Base-by-base conservation (phyloP, 139 green algal species). In the Chlorella sp. region DNA sequence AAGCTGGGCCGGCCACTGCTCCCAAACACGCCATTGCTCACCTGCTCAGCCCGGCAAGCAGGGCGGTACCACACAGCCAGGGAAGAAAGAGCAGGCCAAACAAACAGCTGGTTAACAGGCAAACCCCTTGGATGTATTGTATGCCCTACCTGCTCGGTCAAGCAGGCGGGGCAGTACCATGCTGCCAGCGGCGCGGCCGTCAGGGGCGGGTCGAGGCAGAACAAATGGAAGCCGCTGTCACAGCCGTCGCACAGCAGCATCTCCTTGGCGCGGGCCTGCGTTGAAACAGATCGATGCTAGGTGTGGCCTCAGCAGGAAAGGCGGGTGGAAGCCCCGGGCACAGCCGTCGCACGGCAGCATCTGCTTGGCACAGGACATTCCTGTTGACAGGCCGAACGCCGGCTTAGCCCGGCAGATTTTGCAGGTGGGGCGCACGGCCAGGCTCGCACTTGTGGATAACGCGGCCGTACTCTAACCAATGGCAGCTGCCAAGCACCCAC, bases 201-300 rank as follows among this genome's bases (percentile, higher is more conserved):
- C 44, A 94, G 79, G 8, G 90, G 84, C 40, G 87, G 89, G 30
- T 68, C 76, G 38, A 93, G 80, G 90, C 90, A 93, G 76, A 43
- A 76, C 76, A 93, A 83, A 84, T 93, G 90, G 48, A 73, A 93
- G 24, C 90, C 90, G 3, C 36, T 56, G 73, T 94, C 82, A 76
- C 90, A 93, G 54, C 72, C 22, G 62, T 93, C 90, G 75, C 90
- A 93, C 65, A 93, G 80, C 70, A 93, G 70, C 87, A 92, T 92
- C 51, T 73, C 60, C 36, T 73, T 73, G 56, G 22, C 54, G 14
- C 56, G 54, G 40, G 74, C 74, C 46, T 67, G 48, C 48, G 46
- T 3, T 16, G n/a, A 48, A 73, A 8, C 13, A 16, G 60, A n/a
- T 13, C 36, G 28, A 16, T 60, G 14, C 4, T 20, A 3, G 13